Evolutionary conservation across 768 basidiomycete genomes (phyloP), one percentile per base, ranked within the genome.

Genomic region (Lactarius akahatsu): DNA sequence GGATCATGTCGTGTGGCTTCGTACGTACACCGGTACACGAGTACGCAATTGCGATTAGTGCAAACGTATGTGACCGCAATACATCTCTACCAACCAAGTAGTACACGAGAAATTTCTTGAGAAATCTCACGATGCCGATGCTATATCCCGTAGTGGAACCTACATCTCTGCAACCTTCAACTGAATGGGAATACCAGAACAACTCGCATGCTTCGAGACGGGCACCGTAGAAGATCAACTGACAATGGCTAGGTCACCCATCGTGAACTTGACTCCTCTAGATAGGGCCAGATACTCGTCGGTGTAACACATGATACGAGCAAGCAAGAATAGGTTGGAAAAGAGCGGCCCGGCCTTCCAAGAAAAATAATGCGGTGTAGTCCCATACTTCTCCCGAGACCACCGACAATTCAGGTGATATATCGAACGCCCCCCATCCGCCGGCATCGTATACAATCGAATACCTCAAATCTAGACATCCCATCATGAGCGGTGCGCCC

Each of bases 11-110:
- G 61, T 66, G 65, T 38, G 65, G 41, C 11, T 18, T 57, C 60
- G 65, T 62, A 62, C 65, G 65, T 66, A 66, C n/a, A n/a, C n/a
- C n/a, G n/a, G n/a, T n/a, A n/a, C 50, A 40, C 62, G n/a, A 16
- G 55, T 43, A 62, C 38, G 50, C 30, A 62, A 61, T 61, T 20
- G 36, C 36, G 36, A 55, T 52, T 23, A 15, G 28, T 64, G 47
- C 59, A 52, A 28, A 52, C 34, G 59, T 60, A 32, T 47, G 41
- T 30, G 7, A 61, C n/a, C 11, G n/a, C 11, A 50, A 23, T 11
- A 23, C 52, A 50, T 59, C 34, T 40, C 20, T 64, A 50, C 57
- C 9, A 58, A n/a, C 57, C 11, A 20, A 61, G 43, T 61, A 40
- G 43, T 62, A 45, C 60, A 38, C 30, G 7, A 60, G 55, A 56